These are phyloP conservation scores for Aureobasidium sp. DNA, from an alignment of 2,329 filamentous ascomycete species.

Conservation along the genomic window DNA sequence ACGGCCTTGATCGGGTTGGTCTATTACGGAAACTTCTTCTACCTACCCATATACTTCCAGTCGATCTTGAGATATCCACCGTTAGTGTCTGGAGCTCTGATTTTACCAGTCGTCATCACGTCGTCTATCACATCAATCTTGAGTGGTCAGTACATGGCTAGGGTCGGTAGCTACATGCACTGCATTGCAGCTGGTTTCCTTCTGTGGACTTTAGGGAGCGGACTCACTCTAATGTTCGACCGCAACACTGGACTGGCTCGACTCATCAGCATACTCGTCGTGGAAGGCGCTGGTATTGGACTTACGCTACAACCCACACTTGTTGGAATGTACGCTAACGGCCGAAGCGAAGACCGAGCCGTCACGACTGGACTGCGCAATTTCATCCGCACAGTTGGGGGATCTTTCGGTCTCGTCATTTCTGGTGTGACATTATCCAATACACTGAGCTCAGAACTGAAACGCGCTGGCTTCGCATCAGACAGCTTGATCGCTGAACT, in stretches of 20 bases:
- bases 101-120: slow-evolving; percentile 34
- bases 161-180: slow-evolving; percentile 24
- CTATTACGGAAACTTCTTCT: slow-evolving; percentile 36
- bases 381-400: slow-evolving; percentile 30
- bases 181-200: slow-evolving; percentile 38
- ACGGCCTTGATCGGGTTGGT: slow-evolving; percentile 46
- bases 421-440: slow-evolving; percentile 27
- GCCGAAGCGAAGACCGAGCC: slow-evolving; percentile 27
- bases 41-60: slow-evolving; percentile 46
- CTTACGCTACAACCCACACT: slow-evolving; percentile 30
- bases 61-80: slow-evolving; percentile 40
- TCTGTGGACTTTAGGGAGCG: slow-evolving; percentile 27
- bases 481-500: slow-evolving; percentile 15
- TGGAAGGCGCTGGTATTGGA: slow-evolving; percentile 25
- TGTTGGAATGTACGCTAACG: slow-evolving; percentile 30
- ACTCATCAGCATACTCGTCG: slow-evolving; percentile 18
- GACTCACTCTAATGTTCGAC: not conserved
- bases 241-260: not conserved
- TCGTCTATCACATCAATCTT: slow-evolving; percentile 40
- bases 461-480: not conserved
- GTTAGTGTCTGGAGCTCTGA: slow-evolving; percentile 34
- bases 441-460: slow-evolving; percentile 14
- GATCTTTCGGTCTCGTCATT: slow-evolving; percentile 27
- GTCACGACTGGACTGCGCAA: slow-evolving; percentile 32
- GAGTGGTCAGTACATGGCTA: slow-evolving; percentile 35